A percentile compares a stretch with the other conserved stretches of the same genome.
Conservation (phyloP, 306 rosid genomes). For the Prunus kanzakura region DNA sequence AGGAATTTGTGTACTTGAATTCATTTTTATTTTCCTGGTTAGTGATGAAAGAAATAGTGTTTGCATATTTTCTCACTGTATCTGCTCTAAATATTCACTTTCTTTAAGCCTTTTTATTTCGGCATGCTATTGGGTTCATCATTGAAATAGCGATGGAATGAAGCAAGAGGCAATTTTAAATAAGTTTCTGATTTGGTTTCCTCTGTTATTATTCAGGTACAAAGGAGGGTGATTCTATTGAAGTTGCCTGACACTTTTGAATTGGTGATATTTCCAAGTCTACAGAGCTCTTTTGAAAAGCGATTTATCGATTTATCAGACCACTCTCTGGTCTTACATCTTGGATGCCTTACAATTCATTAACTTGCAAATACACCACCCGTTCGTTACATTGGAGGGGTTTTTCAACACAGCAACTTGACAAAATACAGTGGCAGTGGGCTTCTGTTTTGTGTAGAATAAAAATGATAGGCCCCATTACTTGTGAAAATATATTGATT, state of each 20-base stretch:
- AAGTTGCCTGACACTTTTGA: slow-evolving; percentile 27
- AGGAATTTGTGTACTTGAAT: neutral
- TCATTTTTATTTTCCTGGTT: neutral
- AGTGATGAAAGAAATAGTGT: too few species aligned
- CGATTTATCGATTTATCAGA: neutral
- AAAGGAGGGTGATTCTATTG: slow-evolving; percentile 29
- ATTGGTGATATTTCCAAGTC: slow-evolving; percentile 28
- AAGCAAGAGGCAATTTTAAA: too few species aligned
- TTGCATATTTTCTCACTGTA: neutral
- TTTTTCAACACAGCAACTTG: slow-evolving; percentile 10
- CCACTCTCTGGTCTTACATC: neutral
- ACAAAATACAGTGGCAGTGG: slow-evolving; percentile 33
- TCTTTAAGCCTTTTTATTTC: neutral
- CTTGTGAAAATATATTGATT: slow-evolving; percentile 41
- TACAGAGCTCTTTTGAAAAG: slow-evolving; percentile 21
- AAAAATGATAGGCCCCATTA: slow-evolving; percentile 43
- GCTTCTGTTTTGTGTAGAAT: slow-evolving; percentile 48
- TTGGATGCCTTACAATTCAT: neutral
- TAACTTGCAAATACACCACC: slow-evolving; percentile 16
- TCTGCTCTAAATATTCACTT: neutral
- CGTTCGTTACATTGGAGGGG: slow-evolving; percentile 3
- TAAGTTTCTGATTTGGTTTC: slow-evolving; percentile 6
- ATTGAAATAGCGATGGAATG: neutral
- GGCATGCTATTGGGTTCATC: neutral
- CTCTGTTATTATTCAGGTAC: slow-evolving; percentile 17